phyloP scores from a whole-genome alignment of 306 rosid genomes.

The Rosa chinensis region DNA sequence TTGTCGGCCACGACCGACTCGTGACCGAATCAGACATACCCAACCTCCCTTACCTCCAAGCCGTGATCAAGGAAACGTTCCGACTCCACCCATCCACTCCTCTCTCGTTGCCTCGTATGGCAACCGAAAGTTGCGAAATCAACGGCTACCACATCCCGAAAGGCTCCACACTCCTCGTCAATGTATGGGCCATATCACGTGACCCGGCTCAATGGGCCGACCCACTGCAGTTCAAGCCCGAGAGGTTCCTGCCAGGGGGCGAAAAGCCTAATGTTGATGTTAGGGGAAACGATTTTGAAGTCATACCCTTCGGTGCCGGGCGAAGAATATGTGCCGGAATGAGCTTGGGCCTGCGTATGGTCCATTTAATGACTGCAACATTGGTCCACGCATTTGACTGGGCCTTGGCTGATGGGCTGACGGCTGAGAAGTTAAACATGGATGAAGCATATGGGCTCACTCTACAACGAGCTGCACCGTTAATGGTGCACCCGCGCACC shows the following conservation, averaged over 20 bases:
- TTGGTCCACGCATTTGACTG: conserved; percentile 62
- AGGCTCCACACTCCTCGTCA: conserved; percentile 70
- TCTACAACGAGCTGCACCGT: conserved; percentile 55
- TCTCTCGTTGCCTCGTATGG: conserved; percentile 68
- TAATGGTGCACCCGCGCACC: conserved; percentile 46
- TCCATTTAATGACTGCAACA: conserved; percentile 48
- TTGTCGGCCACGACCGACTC: conserved; percentile 55
- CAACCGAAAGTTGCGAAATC: conserved; percentile 51
- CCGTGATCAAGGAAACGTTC: conserved; percentile 77
- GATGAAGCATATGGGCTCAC: conserved; percentile 79
- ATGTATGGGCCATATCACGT: conserved; percentile 77
- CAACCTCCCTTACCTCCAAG: conserved; percentile 58
- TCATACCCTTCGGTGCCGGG: conserved; percentile 80
- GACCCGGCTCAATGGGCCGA: conserved; percentile 57
- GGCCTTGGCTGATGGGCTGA: conserved; percentile 47
- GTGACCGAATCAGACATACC: conserved; percentile 56
- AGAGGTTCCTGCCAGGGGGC: conserved; percentile 61
- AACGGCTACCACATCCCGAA: conserved; percentile 62
- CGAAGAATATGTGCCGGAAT: conserved; percentile 74
- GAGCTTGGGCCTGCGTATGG: conserved; percentile 63
- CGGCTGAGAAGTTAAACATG: conserved; percentile 54
- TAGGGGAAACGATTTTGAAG: conserved; percentile 68
- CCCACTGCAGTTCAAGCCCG: conserved; percentile 68
- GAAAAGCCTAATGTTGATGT: conserved; percentile 61
- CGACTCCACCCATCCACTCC: conserved; percentile 93